Base-by-base conservation (phyloP, 441 rosid species). In the Raphanus hybrid region DNA sequence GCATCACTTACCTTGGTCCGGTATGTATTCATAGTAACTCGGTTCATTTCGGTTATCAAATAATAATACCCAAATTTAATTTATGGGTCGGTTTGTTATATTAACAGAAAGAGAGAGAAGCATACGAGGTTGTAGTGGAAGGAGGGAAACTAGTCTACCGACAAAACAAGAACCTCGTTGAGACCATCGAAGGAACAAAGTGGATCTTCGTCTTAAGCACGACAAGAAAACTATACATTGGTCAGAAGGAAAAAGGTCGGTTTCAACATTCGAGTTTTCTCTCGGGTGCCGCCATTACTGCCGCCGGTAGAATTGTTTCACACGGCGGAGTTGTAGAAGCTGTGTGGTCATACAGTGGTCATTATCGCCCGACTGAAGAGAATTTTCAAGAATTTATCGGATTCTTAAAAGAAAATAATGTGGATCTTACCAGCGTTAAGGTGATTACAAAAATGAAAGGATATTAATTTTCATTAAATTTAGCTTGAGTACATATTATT, bases 281-380 rank as follows among this genome's bases (percentile, higher is more conserved):
- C 0, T 66, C 92, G 4, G 92, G 94, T 0, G 94, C 87, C 1
- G 94, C 92, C 6, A 90, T 87, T 72, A 87, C 92, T 0, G 94
- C 94, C 0, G 92, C 92, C 39, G 91, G 94, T 43, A 84, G 94
- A 76, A 79, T 90, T 39, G 91, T 90, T 0, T 86, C 91, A 23
- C 85, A 69, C 18, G 61, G 73, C 0, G 94, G 94, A 50, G 64
- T 80, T 71, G 16, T 81, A 32, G 65, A 90, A 91, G 98, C 98
- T 50, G 83, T 95, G 34, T 95, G 98, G 99, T 97, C 98, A 0
- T 92, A 95, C 67, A 95, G 99, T 57, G 99, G 99, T 48, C 99
- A 95, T 77, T 95, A 95, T 76, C 97, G 68, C 67, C 99, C 99
- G 8, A 95, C 97, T 0, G 98, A 92, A 64, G 99, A 90, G 23